Evolutionary conservation across 257 asterid species (phyloP), one percentile per base, ranked within the genome.

Genomic region (Nicotiana noctiflora): DNA sequence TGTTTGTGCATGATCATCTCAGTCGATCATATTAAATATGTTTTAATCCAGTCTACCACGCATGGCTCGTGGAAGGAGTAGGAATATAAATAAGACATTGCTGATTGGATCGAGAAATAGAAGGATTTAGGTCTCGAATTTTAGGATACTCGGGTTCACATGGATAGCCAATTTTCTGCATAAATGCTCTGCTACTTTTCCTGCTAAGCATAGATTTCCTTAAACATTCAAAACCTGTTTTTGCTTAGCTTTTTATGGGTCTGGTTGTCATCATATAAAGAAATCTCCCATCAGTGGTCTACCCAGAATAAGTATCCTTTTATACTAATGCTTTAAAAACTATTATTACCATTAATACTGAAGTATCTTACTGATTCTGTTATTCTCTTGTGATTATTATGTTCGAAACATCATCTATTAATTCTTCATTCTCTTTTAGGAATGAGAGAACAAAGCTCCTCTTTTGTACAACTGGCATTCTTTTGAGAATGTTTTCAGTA

Each of bases 401-500:
- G 14, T 74, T n/a, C 61, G 49, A 23, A 74, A 14, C 4, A 49
- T 74, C 61, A 23, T 74, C 23, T 70, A 8, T 53, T 63, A n/a
- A 1, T 67, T 76, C 23, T 8, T 83, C 82, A 85, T 63, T 57
- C 74, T 88, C 46, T 80, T 86, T 55, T 79, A 95, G 99, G 96
- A 95, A 87, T 84, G 96, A 90, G 83, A 87, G 90, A 84, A 95
- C 99, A 34, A 95, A 88, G 92, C 98, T 95, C 87, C 96, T 95
- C 19, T 95, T 95, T 82, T 95, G 99, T 89, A 95, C 99, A 13
- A 95, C 98, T 61, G 99, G 99, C 83, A 92, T 95, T 87, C 99
- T 95, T 88, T 88, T 93, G 89, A 90, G 99, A 90, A 95, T 92
- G 97, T 87, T 95, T 72, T 88, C 91, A 89, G 99, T 95, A 90